These are phyloP conservation scores for Smallanthus sonchifolius DNA, from an alignment of 129 eudicot species.

Conservation along the genomic window DNA sequence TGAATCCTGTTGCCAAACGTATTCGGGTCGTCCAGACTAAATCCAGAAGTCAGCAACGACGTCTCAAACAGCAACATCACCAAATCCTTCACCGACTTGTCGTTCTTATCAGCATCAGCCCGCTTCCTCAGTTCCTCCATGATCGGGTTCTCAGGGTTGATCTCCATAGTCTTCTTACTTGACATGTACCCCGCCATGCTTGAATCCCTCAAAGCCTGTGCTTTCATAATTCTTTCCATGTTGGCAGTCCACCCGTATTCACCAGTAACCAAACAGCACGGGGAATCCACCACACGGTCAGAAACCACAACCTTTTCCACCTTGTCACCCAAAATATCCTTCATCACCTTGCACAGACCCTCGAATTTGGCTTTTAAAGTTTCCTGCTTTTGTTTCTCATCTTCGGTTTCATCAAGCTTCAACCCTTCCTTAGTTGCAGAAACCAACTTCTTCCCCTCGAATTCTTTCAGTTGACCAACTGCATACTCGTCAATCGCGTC, in stretches of 20 bases:
- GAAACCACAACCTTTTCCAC: conserved; percentile 37
- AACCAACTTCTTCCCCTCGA: conserved; percentile 43
- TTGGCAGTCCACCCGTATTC: conserved; percentile 51
- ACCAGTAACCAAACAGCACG: conserved; percentile 47
- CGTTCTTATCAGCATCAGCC: conserved; percentile 44
- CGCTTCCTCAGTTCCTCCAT: conserved; percentile 44
- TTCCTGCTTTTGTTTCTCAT: conserved; percentile 42
- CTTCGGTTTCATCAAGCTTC: conserved; percentile 40
- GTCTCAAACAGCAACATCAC: conserved; percentile 46
- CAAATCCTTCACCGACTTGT: conserved; percentile 44
- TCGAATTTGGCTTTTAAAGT: conserved; percentile 36
- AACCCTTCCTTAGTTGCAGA: conserved; percentile 48
- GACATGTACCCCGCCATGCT: conserved; percentile 51
- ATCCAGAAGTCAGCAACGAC: conserved; percentile 39
- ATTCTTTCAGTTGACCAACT: conserved; percentile 40
- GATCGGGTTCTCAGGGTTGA: conserved; percentile 43
- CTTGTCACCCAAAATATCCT: conserved; percentile 38
- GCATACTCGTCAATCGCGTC: conserved; percentile 56
- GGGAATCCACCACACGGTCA: conserved; percentile 49
- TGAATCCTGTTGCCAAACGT: conserved; percentile 43
- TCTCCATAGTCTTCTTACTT: conserved; percentile 49
- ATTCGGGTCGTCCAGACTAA: conserved; percentile 46
- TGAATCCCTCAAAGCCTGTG: conserved; percentile 38
- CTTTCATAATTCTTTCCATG: conserved; percentile 41
- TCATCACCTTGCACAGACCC: conserved; percentile 38